A percentile compares a stretch with the other conserved stretches of the same genome.
Evolutionary conservation across 257 asterid species (phyloP).

Genomic region (Solanum infundibuliforme): DNA sequence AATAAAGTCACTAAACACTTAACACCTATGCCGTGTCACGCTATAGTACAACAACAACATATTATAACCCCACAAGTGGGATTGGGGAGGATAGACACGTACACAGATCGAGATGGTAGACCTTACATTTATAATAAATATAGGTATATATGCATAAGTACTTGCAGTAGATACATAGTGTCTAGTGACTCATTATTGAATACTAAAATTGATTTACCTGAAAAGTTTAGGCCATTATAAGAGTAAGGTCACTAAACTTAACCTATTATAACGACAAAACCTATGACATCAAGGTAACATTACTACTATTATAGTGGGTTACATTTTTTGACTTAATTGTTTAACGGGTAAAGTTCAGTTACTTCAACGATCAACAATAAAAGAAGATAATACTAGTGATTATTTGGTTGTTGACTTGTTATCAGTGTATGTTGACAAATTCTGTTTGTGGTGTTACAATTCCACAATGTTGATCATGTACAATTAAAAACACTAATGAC

Average conservation of each 20-base stretch:
- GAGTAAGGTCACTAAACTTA: not conserved
- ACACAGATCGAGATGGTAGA: not conserved
- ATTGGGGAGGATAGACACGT: not conserved
- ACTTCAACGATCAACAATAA: not conserved
- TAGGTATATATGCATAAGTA: not conserved
- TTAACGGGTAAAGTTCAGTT: not conserved
- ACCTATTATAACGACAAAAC: not conserved
- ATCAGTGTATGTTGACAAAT: not conserved
- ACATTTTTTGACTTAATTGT: not conserved
- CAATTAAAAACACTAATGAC: not conserved
- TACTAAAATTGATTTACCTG: not conserved
- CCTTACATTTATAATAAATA: not conserved
- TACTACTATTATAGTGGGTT: not conserved
- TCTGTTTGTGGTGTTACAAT: not conserved
- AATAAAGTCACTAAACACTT: not conserved
- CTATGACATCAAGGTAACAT: not conserved
- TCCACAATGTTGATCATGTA: not conserved
- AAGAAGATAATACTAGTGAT: not conserved
- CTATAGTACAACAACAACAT: not conserved
- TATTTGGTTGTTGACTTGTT: not conserved
- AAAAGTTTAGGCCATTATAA: not conserved
- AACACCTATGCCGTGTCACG: not conserved
- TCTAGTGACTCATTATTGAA: not conserved
- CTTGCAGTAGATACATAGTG: not conserved
- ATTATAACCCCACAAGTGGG: not conserved